phyloP scores from a whole-genome alignment of 768 basidiomycete species.

The Tricholoma furcatifolium region DNA sequence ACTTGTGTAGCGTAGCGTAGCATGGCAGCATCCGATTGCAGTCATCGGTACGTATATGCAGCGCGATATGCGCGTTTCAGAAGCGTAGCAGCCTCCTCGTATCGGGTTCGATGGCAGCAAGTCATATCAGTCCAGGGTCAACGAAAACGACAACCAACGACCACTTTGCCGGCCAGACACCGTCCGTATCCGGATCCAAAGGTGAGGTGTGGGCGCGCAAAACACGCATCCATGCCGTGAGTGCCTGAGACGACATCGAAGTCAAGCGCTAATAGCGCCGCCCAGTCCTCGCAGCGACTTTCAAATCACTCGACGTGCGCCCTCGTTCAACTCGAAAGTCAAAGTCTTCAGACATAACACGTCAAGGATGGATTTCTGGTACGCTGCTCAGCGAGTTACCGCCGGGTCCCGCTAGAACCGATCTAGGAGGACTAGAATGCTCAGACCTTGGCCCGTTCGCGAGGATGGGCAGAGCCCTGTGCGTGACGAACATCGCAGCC shows the following conservation, averaged over 20 bases:
- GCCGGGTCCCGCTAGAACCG: constrained; percentile 61
- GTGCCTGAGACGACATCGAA: constrained; percentile 7
- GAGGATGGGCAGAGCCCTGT: constrained; percentile 42
- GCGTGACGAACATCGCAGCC: constrained; percentile 68
- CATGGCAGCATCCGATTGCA: too few species aligned
- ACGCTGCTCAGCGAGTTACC: constrained; percentile 56
- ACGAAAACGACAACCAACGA: not conserved
- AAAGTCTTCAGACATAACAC: constrained; percentile 41
- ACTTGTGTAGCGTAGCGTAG: too few species aligned
- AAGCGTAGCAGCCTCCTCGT: not conserved
- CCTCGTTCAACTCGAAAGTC: constrained; percentile 32
- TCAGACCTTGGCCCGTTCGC: constrained; percentile 87
- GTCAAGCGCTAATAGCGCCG: constrained; percentile 19
- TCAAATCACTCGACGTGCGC: constrained; percentile 39
- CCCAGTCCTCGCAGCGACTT: constrained; percentile 60
- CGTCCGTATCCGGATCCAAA: not conserved
- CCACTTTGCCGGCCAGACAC: not conserved
- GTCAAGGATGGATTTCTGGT: constrained; percentile 58
- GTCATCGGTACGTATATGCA: too few species aligned
- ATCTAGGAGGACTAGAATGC: constrained; percentile 63
- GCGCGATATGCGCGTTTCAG: not conserved
- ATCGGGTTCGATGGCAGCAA: not conserved
- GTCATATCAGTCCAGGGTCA: constrained; percentile 1
- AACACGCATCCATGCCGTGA: constrained; percentile 14
- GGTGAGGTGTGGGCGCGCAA: constrained; percentile 11